Base-by-base conservation (phyloP, 768 basidiomycete species). In the Hericium coralloides region DNA sequence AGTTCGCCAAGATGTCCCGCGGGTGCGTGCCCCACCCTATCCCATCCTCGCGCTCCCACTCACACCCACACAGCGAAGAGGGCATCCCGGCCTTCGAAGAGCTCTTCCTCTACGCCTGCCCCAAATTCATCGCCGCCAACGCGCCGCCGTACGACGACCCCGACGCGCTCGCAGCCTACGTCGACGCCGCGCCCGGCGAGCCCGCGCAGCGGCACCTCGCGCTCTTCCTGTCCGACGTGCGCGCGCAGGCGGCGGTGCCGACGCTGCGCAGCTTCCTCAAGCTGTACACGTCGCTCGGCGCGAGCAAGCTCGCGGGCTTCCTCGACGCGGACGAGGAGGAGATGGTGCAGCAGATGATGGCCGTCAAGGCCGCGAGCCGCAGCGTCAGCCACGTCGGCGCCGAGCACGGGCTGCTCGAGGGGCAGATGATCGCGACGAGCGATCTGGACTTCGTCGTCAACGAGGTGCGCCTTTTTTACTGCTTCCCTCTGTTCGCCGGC, bases 381-480 rank as follows among this genome's bases (percentile, higher is more conserved):
- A 90, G 88, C 58, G 71, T 87, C 55, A 85, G 82, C 68, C 78
- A 88, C 55, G 65, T 70, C 22, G 69, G 73, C 47, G 73, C 69
- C 56, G 80, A 69, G 79, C 68, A 73, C 43, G 76, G 77, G 55
- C 69, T 97, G 38, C 74, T 98, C 59, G 88, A 89, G 59, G 95
- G 95, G 1, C 83, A 93, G 67, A 85, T 82, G 66, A 87, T 92
- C 66, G 84, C 87, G 22, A 93, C 89, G 49, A 94, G 91, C 71
- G 95, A 98, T 72, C 71, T 98, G 65, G 95, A 95, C 71, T 99
- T 98, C 66, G 87, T 89, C 56, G 95, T 98, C 64, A 85, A 94
- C 60, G 89, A 93, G 76, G 95, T 93, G 63, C 64, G 84, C 73
- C 9, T 18, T 47, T 58, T 43, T n/a, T n/a, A n/a, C 17, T 47